Evolutionary conservation across 2,329 filamentous ascomycete species (phyloP), one percentile per base, ranked within the genome.

Genomic region (Colletotrichum ledebouriae): DNA sequence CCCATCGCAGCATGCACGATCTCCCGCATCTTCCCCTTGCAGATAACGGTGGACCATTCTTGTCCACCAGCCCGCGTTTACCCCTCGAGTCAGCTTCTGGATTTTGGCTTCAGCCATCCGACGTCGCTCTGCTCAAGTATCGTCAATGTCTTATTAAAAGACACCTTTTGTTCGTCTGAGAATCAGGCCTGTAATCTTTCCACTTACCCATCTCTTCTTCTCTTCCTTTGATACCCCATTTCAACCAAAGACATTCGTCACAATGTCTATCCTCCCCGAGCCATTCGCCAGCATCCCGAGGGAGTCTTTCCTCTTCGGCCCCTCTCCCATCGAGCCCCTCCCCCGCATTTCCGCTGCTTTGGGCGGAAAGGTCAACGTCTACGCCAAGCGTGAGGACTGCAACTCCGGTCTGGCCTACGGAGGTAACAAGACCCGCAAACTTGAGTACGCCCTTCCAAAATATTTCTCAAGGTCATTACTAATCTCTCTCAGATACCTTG

Each of bases 331-430:
- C 73, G 89, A 93, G 75, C 78, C 83, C 59, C 85, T 93, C 41
- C 87, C 89, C 62, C 85, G 89, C 70, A 91, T 92, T 74, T 89
- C 88, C 37, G 76, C 83, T 60, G 87, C 86, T 25, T 84, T 92
- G 5, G 85, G 86, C 56, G 84, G 85, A 34, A 85, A 84, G 72
- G 87, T 91, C 46, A 82, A 84, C 20, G 85, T 93, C 71, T 93
- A 88, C 75, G 90, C 90, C 60, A 93, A 93, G 78, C 86, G 90
- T 58, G 90, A 93, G 72, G 91, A 93, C 78, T 88, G 89, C 74
- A 91, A 90, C 78, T 90, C 88, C 2, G 87, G 86, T 0, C 83
- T 91, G 17, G 89, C 89, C 3, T 91, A 85, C 73, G 90, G 90
- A 42, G 90, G 89, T 60, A 92, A 92, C 81, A 92, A 92, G 78